These are phyloP conservation scores for Fusarium sulawesiense DNA, from an alignment of 2,329 filamentous ascomycete genomes.

Conservation along the genomic window DNA sequence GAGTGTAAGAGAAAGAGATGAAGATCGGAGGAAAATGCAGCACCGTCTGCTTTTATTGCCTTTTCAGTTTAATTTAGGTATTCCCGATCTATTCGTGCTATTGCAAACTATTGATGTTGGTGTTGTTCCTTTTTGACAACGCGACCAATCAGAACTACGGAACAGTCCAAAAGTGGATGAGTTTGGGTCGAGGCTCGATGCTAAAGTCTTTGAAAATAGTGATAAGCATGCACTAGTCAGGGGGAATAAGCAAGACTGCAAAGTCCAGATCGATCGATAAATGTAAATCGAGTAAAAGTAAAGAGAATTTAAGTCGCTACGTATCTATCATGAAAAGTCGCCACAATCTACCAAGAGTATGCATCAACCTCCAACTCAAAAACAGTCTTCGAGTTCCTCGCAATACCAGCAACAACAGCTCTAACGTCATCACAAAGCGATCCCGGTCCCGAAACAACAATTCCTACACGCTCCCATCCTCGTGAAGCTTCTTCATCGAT, in stretches of 20 bases:
- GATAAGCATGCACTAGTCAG: not conserved
- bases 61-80: no score
- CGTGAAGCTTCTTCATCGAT: slow-evolving; percentile 2
- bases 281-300: no score
- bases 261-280: no score
- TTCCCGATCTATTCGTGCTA: no score
- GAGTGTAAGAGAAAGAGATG: no score
- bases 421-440: slow-evolving; percentile 16
- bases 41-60: not conserved
- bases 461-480: slow-evolving; percentile 17
- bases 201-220: no score
- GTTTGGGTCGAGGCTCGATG: not conserved
- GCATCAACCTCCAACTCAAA: slow-evolving; percentile 25
- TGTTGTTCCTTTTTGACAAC: no score
- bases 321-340: not conserved
- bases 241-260: no score
- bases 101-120: not conserved
- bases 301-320: not conserved
- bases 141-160: not conserved
- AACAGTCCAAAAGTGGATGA: not conserved
- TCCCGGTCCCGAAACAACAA: slow-evolving; percentile 13
- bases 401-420: slow-evolving; percentile 9
- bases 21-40: no score
- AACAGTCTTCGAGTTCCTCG: slow-evolving; percentile 4
- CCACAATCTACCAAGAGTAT: slow-evolving; percentile 7